phyloP scores from a whole-genome alignment of 257 asterid species.

The Eucommia ulmoides region DNA sequence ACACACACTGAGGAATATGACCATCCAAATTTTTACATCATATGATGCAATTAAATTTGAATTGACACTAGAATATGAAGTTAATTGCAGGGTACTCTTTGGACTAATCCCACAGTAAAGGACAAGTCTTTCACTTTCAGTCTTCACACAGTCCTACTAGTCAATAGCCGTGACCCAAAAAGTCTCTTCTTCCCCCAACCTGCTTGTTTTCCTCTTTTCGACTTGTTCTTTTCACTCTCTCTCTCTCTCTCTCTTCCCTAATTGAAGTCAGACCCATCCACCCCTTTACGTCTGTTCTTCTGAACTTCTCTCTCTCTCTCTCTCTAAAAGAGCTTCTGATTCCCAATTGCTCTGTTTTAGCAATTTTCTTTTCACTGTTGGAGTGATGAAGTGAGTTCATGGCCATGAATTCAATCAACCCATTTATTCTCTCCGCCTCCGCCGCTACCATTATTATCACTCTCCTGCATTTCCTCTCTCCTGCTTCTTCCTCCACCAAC shows the following conservation, averaged over 20 bases:
- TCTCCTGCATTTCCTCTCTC: constrained; percentile 23
- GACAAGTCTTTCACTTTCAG: constrained; percentile 33
- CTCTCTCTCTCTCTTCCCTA: constrained; percentile 4
- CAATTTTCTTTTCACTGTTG: background rate
- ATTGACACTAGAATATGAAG: too few relatives aligned
- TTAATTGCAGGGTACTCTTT: too few relatives aligned
- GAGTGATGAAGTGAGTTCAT: constrained; percentile 36
- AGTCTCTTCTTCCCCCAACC: constrained; percentile 11
- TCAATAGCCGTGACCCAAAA: constrained; percentile 22
- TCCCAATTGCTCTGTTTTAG: background rate
- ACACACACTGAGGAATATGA: too few relatives aligned
- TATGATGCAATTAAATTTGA: too few relatives aligned
- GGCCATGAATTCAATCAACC: constrained; percentile 26
- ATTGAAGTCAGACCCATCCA: constrained; percentile 4
- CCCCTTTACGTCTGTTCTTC: constrained; percentile 3
- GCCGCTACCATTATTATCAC: constrained; percentile 7
- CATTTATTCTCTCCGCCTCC: constrained; percentile 16
- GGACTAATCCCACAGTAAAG: too few relatives aligned
- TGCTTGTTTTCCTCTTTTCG: constrained; percentile 31
- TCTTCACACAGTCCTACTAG: constrained; percentile 33
- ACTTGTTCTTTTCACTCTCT: constrained; percentile 57
- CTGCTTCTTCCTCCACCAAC: constrained; percentile 19
- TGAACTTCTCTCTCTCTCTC: constrained; percentile 1
- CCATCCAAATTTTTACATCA: too few relatives aligned
- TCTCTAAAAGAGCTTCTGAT: too few relatives aligned